Conservation (phyloP, 495 filamentous ascomycete genomes). For the Margaritispora aquatica region DNA sequence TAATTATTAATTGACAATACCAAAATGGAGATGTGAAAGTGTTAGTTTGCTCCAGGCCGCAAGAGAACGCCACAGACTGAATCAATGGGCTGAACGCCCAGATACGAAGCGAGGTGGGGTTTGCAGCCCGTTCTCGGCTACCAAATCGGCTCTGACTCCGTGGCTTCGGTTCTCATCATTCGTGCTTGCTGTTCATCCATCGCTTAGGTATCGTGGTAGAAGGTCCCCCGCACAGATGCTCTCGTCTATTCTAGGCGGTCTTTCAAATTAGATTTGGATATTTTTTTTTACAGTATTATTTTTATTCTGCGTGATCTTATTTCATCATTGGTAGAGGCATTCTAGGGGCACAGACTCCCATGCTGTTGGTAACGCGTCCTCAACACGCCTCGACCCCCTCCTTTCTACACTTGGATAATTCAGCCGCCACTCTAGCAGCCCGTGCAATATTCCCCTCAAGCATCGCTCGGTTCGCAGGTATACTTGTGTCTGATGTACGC, state of each 20-base stretch:
- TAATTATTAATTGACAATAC: not conserved
- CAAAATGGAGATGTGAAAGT: not conserved
- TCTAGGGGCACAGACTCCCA: not conserved
- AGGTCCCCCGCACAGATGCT: not conserved
- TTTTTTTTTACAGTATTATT: no score
- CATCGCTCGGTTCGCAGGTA: conserved; percentile 71
- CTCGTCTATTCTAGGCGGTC: not conserved
- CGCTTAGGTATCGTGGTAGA: not conserved
- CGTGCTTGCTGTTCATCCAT: not conserved
- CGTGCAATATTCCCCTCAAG: conserved; percentile 73
- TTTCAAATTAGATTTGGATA: not conserved
- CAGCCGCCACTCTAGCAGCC: conserved; percentile 72
- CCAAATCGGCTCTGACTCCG: not conserved
- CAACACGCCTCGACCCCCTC: conserved; percentile 32
- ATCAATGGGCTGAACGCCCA: not conserved
- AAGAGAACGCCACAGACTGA: not conserved
- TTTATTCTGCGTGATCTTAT: no score
- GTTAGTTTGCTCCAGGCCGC: not conserved
- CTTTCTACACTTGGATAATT: conserved; percentile 49
- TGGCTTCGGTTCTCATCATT: not conserved
- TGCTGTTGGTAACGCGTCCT: not conserved
- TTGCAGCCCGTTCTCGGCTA: not conserved
- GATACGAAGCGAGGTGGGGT: not conserved
- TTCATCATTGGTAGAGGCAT: not conserved
- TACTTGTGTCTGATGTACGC: conserved; percentile 63